Evolutionary conservation across 768 basidiomycete genomes (phyloP), one percentile per base, ranked within the genome.

Genomic region (Russula emetica): DNA sequence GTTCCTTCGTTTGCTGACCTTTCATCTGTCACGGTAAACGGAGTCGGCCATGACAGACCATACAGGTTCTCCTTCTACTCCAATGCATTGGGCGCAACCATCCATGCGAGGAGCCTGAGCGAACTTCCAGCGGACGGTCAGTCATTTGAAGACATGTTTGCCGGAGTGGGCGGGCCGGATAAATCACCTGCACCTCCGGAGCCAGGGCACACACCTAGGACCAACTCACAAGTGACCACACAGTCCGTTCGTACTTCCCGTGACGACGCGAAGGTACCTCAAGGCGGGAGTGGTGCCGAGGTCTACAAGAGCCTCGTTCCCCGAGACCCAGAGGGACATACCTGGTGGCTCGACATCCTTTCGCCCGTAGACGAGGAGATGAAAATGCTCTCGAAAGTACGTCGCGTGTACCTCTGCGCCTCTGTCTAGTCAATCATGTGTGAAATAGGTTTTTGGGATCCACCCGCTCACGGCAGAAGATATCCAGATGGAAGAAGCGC

Each of bases 41-140:
- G 50, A 16, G 67, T 67, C 2, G 75, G 75, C 1, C 88, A 94
- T 67, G 93, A 94, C 70, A 80, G 94, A 70, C 96, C 95, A 10
- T 98, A 98, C 72, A 84, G 97, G 51, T 99, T 98, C 77, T 98
- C 97, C 0, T 99, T 98, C 77, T 99, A 98, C 76, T 98, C 93
- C 20, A 98, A 97, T 70, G 82, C 88, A 5, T 78, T 97, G 55
- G 85, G 88, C 3, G 89, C 94, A 0, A 98, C 97, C 1, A 98
- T 99, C 54, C 96, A 98, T 76, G 92, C 97, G 0, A 83, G 94
- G 20, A 94, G 89, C 66, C 77, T 99, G 18, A 86, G 90, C 61
- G 97, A 99, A 74, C 82, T 99, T 18, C 97, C 97, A 0, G 92
- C 90, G 0, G 94, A 96, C 42, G 92, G 91, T 0, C 96, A 98